phyloP scores from a whole-genome alignment of 129 eudicot genomes.

The Kitagawia praeruptora region DNA sequence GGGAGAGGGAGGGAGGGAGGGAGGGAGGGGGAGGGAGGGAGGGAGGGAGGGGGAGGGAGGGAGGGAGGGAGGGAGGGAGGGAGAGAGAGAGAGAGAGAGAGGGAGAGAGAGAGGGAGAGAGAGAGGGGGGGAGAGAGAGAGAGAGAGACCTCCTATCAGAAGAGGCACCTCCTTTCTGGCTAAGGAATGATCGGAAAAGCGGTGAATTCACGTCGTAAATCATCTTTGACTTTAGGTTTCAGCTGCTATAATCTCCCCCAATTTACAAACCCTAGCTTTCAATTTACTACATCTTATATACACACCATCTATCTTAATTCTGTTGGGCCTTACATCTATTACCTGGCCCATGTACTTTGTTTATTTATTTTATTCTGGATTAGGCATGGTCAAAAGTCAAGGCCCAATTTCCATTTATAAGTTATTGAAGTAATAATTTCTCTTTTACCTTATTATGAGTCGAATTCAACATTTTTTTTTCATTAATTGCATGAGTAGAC shows the following conservation, averaged over 20 bases:
- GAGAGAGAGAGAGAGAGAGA: not conserved
- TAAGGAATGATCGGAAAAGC: constrained; percentile 29
- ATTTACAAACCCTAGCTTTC: constrained; percentile 9
- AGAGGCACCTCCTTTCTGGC: constrained; percentile 27
- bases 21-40: not conserved
- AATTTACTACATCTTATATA: not conserved
- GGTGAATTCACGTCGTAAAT: constrained; percentile 33
- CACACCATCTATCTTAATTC: not conserved
- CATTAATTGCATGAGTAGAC: not conserved
- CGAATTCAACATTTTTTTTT: not conserved
- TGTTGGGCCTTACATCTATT: not conserved
- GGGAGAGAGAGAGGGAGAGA: not conserved
- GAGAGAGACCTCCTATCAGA: constrained; percentile 24
- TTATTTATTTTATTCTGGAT: not conserved
- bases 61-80: not conserved
- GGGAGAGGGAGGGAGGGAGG: not conserved
- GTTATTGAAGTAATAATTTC: not conserved
- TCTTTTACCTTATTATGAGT: not conserved
- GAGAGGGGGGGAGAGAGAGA: not conserved
- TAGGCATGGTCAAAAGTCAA: not conserved
- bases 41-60: not conserved
- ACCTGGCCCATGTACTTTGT: not conserved
- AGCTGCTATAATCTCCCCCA: not conserved
- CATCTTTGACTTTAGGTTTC: not conserved
- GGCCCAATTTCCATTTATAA: not conserved